Evolutionary conservation across 108 stramenopile genomes (phyloP), one percentile per base, ranked within the genome.

Genomic region (Skeletonema marinoi): DNA sequence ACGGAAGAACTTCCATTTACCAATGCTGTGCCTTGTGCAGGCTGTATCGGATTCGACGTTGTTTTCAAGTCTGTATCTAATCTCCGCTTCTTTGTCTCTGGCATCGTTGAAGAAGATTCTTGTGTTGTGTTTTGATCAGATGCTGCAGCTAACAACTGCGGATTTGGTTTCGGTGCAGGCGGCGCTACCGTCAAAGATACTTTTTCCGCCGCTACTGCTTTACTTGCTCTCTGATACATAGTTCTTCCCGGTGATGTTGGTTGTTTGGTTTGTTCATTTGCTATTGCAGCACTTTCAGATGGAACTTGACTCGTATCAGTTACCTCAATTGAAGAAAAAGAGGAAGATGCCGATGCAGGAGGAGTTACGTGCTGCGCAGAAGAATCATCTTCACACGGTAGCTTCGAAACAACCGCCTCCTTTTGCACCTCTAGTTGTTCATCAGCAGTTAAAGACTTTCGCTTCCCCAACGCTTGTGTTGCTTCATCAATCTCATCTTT

Each of bases 141-240:
- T 41, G 31, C 17, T 66, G 59, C 42, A 64, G 3, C 12, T 6
- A 11, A 12, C 8, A 19, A 0, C 63, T 44, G 17, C 39, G 32
- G 46, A 59, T 68, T 69, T 59, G 68, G 32, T 59, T 32, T 69
- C 60, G 30, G 19, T 21, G 36, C 6, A 38, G 46, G 46, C 38
- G 46, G 46, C 38, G 30, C 48, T 19, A 66, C 31, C 61, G 44
- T 50, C 16, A 30, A 30, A 16, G 66, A n/a, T 7, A 68, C 67
- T 44, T 73, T 73, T 31, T 63, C 46, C 29, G 54, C 33, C 32
- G 72, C 66, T 31, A 67, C 70, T 14, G 72, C 16, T 58, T 80
- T 73, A 54, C 66, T 73, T 21, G 78, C 78, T 30, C 78, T 66
- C 46, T 63, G 66, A 44, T 80, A 80, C n/a, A 68, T 80, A 3